Percentiles rank a stretch among this genome's conserved stretches.
These are phyloP conservation scores for Yamadazyma nakazawae DNA, from an alignment of 805 yeast species.

Conservation along the genomic window DNA sequence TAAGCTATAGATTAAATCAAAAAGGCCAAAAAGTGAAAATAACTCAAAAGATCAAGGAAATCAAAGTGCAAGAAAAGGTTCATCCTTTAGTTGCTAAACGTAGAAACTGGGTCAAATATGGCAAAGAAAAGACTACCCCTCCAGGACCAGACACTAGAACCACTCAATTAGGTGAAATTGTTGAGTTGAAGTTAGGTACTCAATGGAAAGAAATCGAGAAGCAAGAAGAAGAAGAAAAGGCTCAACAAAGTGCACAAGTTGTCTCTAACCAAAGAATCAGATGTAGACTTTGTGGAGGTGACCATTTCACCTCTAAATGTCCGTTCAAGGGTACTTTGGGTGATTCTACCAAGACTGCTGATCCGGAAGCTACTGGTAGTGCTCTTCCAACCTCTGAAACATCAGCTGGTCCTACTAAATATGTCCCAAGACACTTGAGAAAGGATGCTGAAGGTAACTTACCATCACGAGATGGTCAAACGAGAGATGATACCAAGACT, in stretches of 20 bases:
- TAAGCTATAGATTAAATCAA: constrained; percentile 69
- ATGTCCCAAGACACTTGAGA: constrained; percentile 46
- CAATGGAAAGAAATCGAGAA: constrained; percentile 76
- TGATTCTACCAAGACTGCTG: constrained; percentile 28
- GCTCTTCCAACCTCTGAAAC: constrained; percentile 15
- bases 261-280: constrained; percentile 44
- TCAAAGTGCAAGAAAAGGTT: constrained; percentile 74
- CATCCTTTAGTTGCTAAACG: constrained; percentile 85
- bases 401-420: constrained; percentile 28
- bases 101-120: constrained; percentile 84
- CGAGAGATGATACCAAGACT: constrained; percentile 82
- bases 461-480: constrained; percentile 34
- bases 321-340: constrained; percentile 87
- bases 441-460: constrained; percentile 40
- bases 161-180: constrained; percentile 84
- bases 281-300: constrained; percentile 93
- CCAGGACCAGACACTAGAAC: constrained; percentile 89
- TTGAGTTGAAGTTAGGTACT: constrained; percentile 68
- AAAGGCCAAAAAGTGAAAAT: constrained; percentile 83
- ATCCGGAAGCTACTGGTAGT: constrained; percentile 17
- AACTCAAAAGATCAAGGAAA: constrained; percentile 79
- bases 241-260: constrained; percentile 41
- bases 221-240: constrained; percentile 58
- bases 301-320: constrained; percentile 91
- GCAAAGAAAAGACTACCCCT: constrained; percentile 66